A percentile compares a stretch with the other conserved stretches of the same genome.
phyloP scores from a whole-genome alignment of 1,284 basidiomycete genomes.

The Apiotrichum siamense region DNA sequence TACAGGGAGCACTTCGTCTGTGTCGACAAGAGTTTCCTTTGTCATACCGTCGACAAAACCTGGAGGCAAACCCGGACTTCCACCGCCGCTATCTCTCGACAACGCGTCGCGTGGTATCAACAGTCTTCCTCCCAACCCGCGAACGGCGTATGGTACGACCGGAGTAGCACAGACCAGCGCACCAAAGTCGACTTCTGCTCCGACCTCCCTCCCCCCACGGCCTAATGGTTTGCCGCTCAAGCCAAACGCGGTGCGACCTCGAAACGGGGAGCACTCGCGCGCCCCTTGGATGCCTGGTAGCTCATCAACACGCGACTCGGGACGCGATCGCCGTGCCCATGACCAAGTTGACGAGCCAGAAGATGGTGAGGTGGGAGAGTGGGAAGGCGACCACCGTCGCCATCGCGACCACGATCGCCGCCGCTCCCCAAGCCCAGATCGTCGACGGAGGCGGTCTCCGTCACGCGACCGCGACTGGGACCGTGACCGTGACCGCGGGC shows the following conservation, averaged over 20 bases:
- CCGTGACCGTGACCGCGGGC: constrained; percentile 1
- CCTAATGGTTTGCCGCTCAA: not conserved
- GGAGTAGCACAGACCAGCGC: not conserved
- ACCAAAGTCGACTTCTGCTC: not conserved
- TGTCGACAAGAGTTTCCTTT: constrained; percentile 1
- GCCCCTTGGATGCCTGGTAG: not conserved
- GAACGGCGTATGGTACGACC: not conserved
- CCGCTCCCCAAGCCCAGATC: not conserved
- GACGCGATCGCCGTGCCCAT: not conserved
- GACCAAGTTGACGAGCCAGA: not conserved
- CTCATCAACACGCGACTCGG: not conserved
- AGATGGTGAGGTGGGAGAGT: not conserved
- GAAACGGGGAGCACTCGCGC: not conserved
- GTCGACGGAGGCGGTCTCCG: constrained; percentile 5
- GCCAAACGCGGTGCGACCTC: not conserved
- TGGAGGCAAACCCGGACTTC: not conserved
- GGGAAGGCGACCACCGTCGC: not conserved
- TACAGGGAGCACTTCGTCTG: not conserved
- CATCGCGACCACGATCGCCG: not conserved
- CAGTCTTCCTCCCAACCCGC: not conserved
- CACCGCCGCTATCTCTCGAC: constrained; percentile 1
- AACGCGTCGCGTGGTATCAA: not conserved
- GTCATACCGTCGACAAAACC: not conserved
- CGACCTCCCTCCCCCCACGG: not conserved
- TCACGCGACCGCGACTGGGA: constrained; percentile 8